phyloP scores from a whole-genome alignment of 148 eudicot genomes.

The Linanthus parryae region DNA sequence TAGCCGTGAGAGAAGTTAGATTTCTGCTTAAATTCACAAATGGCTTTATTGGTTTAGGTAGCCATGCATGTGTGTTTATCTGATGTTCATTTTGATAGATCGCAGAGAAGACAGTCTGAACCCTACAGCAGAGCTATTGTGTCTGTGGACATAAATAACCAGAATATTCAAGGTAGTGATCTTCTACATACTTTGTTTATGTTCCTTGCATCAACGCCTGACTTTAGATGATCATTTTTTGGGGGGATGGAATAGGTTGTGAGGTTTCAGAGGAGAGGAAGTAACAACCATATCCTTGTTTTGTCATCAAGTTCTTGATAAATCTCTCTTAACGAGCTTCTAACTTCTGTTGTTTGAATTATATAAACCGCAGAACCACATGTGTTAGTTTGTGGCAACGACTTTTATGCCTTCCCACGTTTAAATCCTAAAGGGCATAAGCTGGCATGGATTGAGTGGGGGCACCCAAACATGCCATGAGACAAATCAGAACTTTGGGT shows the following conservation, averaged over 20 bases:
- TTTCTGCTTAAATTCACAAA: not conserved
- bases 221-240: too few relatives aligned
- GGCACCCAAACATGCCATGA: constrained; percentile 94
- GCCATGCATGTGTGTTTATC: not conserved
- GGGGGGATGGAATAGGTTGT: too few relatives aligned
- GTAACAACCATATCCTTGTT: not conserved
- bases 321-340: too few relatives aligned
- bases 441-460: constrained; percentile 88
- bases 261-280: too few relatives aligned
- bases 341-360: not conserved
- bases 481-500: constrained; percentile 93
- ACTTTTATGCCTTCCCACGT: constrained; percentile 91
- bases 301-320: too few relatives aligned
- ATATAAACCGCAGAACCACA: constrained; percentile 46
- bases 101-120: constrained; percentile 49
- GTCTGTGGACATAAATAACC: constrained; percentile 31
- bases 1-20: constrained; percentile 66
- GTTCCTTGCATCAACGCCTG: too few relatives aligned
- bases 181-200: too few relatives aligned
- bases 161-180: constrained; percentile 41
- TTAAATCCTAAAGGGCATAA: constrained; percentile 62
- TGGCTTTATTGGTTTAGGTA: too few relatives aligned
- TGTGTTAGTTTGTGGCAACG: constrained; percentile 53
- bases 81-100: constrained; percentile 32
- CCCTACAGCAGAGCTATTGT: constrained; percentile 60